Evolutionary conservation across 345 rosid species (phyloP), one percentile per base, ranked within the genome.

Genomic region (Excoecaria cochinchinensis): DNA sequence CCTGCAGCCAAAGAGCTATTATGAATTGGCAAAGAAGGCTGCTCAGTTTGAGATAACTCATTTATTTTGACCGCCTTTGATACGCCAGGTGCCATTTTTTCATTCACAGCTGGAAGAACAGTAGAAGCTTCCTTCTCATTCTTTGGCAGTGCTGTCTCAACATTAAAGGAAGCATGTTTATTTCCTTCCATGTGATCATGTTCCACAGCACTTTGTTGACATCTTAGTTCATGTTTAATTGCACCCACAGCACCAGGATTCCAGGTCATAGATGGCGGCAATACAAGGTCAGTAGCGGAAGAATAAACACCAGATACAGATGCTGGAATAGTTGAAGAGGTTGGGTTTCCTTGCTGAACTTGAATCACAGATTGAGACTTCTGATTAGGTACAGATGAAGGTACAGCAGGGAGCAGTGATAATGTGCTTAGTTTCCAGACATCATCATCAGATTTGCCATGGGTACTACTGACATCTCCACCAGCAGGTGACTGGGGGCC

Each of bases 231-330:
- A 25, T 13, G n/a, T 71, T 76, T 69, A 16, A 74, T 78, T 66
- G 77, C 60, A 67, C 77, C 83, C 57, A 82, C 73, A 24, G 75
- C 64, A 81, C 76, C 85, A 74, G 81, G 74, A 62, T 70, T 76
- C 24, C 58, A 40, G 1, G 74, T 63, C 74, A 58, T 56, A 21
- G 85, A 77, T 25, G 82, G 78, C n/a, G 82, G 82, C 76, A 79
- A 68, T 64, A 87, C 81, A 65, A 82, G 83, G 62, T 86, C 88
- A 64, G 83, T 80, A 77, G 78, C 84, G 63, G 83, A 77, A 59
- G 89, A 78, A 67, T 59, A 63, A 51, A 78, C 79, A 50, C 81
- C 87, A 74, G 88, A 81, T 40, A 55, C 82, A 31, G 85, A 65
- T 44, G 81, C 65, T 51, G 76, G 57, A 74, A 53, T 36, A 38